Conservation (phyloP, 2,329 filamentous ascomycete genomes). For the Fusarium anguioides region DNA sequence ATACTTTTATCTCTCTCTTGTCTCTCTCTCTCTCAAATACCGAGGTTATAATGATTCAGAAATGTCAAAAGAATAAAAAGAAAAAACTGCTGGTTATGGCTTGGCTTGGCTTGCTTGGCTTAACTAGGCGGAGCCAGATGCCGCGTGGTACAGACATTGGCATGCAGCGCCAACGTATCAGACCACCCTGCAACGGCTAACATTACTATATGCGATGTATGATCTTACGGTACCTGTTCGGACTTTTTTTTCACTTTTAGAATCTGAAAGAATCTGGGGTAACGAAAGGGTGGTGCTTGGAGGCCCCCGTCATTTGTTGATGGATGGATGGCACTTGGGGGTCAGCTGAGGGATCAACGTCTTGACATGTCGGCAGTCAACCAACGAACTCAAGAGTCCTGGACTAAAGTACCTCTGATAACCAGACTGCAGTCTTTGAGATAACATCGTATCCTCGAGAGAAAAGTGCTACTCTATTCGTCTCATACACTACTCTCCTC, state of each 20-base stretch:
- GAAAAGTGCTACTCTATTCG: neutral
- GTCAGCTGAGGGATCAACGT: neutral
- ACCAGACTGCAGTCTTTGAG: neutral
- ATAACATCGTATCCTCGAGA: neutral
- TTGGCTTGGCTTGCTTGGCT: conserved; percentile 25
- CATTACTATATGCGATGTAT: neutral
- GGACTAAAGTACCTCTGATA: neutral
- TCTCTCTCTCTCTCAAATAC: too few relatives aligned
- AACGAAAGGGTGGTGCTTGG: neutral
- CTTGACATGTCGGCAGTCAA: neutral
- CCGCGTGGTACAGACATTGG: conserved; percentile 9
- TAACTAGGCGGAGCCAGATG: neutral
- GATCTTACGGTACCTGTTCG: neutral
- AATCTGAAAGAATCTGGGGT: conserved; percentile 22
- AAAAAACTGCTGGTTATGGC: conserved; percentile 7
- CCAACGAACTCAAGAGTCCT: neutral
- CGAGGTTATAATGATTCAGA: neutral
- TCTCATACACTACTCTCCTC: neutral
- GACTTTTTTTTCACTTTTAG: conserved; percentile 3
- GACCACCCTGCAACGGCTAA: conserved; percentile 24
- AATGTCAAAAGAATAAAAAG: neutral
- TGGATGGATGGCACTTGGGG: neutral
- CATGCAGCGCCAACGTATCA: conserved; percentile 20
- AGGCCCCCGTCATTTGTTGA: conserved; percentile 2
- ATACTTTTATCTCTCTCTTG: too few relatives aligned